Evolutionary conservation across 2,329 filamentous ascomycete species (phyloP).

Genomic region (Chrysoporthe austroafricana): DNA sequence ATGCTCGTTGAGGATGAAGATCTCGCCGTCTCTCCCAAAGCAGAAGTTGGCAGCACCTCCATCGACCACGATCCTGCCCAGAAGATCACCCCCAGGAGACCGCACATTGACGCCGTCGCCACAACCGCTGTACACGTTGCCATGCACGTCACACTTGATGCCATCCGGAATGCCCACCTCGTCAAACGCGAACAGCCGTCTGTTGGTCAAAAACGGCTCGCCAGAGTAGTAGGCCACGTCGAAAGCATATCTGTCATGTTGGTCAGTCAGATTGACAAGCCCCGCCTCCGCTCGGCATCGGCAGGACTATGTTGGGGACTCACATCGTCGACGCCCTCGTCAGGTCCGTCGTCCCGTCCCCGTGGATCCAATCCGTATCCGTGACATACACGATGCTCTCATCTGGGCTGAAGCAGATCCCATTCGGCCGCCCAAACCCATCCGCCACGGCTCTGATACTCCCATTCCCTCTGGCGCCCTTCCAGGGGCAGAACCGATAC

Average conservation of each 20-base stretch:
- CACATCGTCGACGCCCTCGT: slow-evolving; percentile 36
- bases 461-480: slow-evolving; percentile 28
- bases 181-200: slow-evolving; percentile 54
- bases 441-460: slow-evolving; percentile 50
- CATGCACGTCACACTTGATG: slow-evolving; percentile 51
- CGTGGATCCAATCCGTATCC: slow-evolving; percentile 43
- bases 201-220: slow-evolving; percentile 49
- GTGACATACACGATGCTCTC: slow-evolving; percentile 50
- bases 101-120: slow-evolving; percentile 55
- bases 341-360: slow-evolving; percentile 38
- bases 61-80: slow-evolving; percentile 49
- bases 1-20: slow-evolving; percentile 54
- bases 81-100: slow-evolving; percentile 48
- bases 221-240: slow-evolving; percentile 35
- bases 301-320: slow-evolving; percentile 1
- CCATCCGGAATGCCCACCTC: slow-evolving; percentile 51
- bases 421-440: slow-evolving; percentile 51
- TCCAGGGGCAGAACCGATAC: slow-evolving; percentile 46
- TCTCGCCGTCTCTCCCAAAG: slow-evolving; percentile 47
- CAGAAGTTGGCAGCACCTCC: slow-evolving; percentile 52
- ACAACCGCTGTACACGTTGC: slow-evolving; percentile 54
- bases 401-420: slow-evolving; percentile 51
- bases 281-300: not conserved
- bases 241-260: slow-evolving; percentile 40
- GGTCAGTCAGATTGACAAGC: not conserved